Evolutionary conservation across 2,329 filamentous ascomycete species (phyloP), one percentile per base, ranked within the genome.

Genomic region (Pyrenochaeta sp.): DNA sequence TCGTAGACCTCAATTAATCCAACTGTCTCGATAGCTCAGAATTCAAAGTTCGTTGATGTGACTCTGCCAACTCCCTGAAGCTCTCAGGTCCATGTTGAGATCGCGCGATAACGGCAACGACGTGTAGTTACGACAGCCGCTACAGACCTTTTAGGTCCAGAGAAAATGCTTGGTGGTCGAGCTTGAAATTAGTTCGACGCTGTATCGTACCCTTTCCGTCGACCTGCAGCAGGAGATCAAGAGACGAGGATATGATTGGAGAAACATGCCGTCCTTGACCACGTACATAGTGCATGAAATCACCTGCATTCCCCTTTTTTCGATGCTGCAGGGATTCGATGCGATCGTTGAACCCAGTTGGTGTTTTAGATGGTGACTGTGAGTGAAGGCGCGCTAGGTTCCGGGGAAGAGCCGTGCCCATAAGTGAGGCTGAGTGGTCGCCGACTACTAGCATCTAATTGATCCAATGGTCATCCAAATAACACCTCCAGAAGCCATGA

Each of bases 361-460:
- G 39, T 50, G n/a, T 42, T 40, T 28, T 53, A n/a, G 28, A 37
- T 36, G 45, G 28, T 36, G 28, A 36, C 45, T 36, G 42, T 28
- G 36, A 46, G 34, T 27, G 43, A 30, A 37, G 37, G 13, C 42
- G 52, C 52, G 49, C 55, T 51, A 45, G 34, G 51, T 24, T 55
- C 55, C 47, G 30, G 49, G 53, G 47, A 48, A 39, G 22, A 52
- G 42, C 68, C 61, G 62, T 59, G 52, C 67, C 62, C 72, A 72
- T 70, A 51, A 66, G 55, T 65, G 66, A 69, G 59, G 67, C 68
- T 67, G 51, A 43, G 32, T 64, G 59, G 66, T 72, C 67, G 69
- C 59, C 70, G 70, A 73, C 56, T 54, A 59, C 51, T 42, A 59
- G 46, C 54, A 52, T 28, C 36, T 3, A 28, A 30, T 52, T 32